Evolutionary conservation across 371 early-diverging fungal species (phyloP).

Genomic region (Mortierella sp.): DNA sequence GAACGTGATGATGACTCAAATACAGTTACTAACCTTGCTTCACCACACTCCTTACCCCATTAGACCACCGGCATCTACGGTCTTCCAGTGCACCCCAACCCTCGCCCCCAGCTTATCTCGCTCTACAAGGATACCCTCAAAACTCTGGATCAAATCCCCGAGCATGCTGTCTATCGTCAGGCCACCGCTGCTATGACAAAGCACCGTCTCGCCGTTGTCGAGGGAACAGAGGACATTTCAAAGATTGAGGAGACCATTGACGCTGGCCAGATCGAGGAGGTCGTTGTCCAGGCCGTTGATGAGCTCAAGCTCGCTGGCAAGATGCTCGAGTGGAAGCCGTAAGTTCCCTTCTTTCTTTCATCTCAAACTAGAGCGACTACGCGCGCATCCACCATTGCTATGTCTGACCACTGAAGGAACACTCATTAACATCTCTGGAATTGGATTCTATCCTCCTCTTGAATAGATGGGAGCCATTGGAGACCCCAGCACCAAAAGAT

Average conservation of each 20-base stretch:
- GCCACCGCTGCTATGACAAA: slow-evolving; percentile 80
- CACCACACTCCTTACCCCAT: background rate
- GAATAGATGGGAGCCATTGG: slow-evolving; percentile 78
- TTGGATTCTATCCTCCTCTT: background rate
- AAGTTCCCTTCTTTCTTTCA: slow-evolving; percentile 47
- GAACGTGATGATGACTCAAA: background rate
- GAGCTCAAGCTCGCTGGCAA: slow-evolving; percentile 82
- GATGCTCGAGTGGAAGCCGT: slow-evolving; percentile 91
- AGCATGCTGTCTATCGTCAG: slow-evolving; percentile 85
- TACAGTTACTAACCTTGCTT: background rate
- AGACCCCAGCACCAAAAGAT: slow-evolving; percentile 78
- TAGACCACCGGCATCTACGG: slow-evolving; percentile 88
- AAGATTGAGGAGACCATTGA: slow-evolving; percentile 82
- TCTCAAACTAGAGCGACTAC: background rate
- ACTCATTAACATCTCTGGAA: background rate
- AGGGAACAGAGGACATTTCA: slow-evolving; percentile 73
- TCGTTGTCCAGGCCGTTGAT: slow-evolving; percentile 87
- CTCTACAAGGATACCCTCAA: slow-evolving; percentile 80
- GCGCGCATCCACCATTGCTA: background rate
- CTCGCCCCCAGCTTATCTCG: slow-evolving; percentile 86
- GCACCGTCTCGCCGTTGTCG: slow-evolving; percentile 79
- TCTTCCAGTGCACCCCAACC: slow-evolving; percentile 85
- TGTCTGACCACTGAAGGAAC: background rate
- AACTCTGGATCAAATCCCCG: slow-evolving; percentile 79
- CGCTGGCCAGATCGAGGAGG: slow-evolving; percentile 92